Conservation (phyloP, 441 rosid species). For the Mallotus japonicus region DNA sequence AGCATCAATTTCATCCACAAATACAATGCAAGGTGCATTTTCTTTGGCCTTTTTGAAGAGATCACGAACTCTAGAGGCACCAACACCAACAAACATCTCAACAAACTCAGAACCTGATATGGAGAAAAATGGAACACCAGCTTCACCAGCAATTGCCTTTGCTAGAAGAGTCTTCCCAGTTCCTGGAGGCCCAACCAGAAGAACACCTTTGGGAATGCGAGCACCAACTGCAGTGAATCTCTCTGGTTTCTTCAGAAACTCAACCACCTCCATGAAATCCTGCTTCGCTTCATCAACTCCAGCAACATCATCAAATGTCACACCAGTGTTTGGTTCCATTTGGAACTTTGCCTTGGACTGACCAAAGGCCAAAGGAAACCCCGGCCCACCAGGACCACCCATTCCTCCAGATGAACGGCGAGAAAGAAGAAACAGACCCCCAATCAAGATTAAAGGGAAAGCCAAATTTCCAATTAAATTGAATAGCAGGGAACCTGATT, state of each 20-base stretch:
- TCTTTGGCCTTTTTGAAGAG: constrained; percentile 96
- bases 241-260: constrained; percentile 96
- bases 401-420: constrained; percentile 90
- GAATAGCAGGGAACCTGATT: constrained; percentile 72
- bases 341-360: constrained; percentile 97
- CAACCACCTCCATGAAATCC: constrained; percentile 97
- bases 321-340: constrained; percentile 98
- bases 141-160: constrained; percentile 98
- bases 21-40: constrained; percentile 91
- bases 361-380: constrained; percentile 78
- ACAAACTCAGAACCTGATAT: constrained; percentile 96
- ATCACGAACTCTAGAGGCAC: constrained; percentile 94
- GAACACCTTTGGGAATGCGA: constrained; percentile 92
- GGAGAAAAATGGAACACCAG: constrained; percentile 93
- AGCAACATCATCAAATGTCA: constrained; percentile 93
- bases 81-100: constrained; percentile 98
- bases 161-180: constrained; percentile 92
- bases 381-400: constrained; percentile 98
- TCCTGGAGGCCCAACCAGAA: constrained; percentile 92
- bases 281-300: constrained; percentile 99
- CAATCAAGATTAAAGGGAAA: constrained; percentile 78
- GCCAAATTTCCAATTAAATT: constrained; percentile 90
- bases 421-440: constrained; percentile 87
- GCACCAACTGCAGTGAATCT: constrained; percentile 95
- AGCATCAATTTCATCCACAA: constrained; percentile 95